phyloP scores from a whole-genome alignment of 1,139 yeast genomes.

The Candida frijolesensis region DNA sequence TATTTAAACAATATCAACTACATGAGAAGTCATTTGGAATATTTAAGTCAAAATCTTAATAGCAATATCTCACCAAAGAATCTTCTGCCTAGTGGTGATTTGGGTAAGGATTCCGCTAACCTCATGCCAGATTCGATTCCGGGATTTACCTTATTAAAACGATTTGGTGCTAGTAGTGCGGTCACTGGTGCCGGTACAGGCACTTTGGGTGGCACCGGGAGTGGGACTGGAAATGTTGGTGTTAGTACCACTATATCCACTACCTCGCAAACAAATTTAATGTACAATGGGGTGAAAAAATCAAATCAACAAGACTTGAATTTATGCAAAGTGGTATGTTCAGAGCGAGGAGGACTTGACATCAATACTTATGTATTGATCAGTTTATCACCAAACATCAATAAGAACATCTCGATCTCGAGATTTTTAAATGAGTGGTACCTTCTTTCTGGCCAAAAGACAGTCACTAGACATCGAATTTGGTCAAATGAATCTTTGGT shows the following conservation, averaged over 20 bases:
- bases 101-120: slow-evolving; percentile 18
- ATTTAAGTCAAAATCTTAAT: slow-evolving; percentile 21
- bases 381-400: slow-evolving; percentile 29
- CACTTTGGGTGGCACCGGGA: too few species aligned
- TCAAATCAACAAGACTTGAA: background rate
- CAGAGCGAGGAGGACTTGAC: background rate
- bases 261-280: slow-evolving; percentile 17
- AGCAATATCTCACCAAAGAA: slow-evolving; percentile 8
- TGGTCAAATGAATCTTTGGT: slow-evolving; percentile 22
- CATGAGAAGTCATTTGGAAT: slow-evolving; percentile 25
- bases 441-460: slow-evolving; percentile 28
- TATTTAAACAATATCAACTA: slow-evolving; percentile 31
- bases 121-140: slow-evolving; percentile 23
- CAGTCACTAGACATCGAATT: slow-evolving; percentile 20
- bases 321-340: slow-evolving; percentile 1
- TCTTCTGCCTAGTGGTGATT: slow-evolving; percentile 13
- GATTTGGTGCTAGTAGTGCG: slow-evolving; percentile 14
- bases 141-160: slow-evolving; percentile 26
- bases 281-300: slow-evolving; percentile 23
- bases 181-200: too few species aligned
- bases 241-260: slow-evolving; percentile 7
- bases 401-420: slow-evolving; percentile 22
- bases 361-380: slow-evolving; percentile 23
- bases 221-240: too few species aligned
- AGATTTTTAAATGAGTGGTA: slow-evolving; percentile 41